Base-by-base conservation (phyloP, 2,329 filamentous ascomycete species). In the Daldinia eschscholtzii region DNA sequence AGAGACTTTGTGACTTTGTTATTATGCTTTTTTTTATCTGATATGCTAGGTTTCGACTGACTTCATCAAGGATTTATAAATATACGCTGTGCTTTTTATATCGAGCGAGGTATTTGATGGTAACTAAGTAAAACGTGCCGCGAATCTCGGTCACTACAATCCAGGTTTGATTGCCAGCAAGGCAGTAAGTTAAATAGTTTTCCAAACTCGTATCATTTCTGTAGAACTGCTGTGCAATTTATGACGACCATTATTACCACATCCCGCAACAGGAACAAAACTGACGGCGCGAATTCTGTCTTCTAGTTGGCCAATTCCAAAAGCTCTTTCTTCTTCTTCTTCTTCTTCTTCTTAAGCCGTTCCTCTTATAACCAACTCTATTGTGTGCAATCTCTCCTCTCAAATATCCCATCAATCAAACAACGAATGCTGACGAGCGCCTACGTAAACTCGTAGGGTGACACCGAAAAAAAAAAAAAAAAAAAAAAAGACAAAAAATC, bases 61-160 rank as follows among this genome's bases (percentile, higher is more conserved):
- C 26, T 33, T 52, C 7, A 28, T 26, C 7, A 2, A 12, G 6
- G 4, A 18, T 15, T 7, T 52, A 18, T 13, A 26, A 52, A 52
- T 52, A 52, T 28, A n/a, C 26, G 26, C 15, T 33, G 46, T 33
- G 26, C 46, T 42, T 20, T 52, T 50, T 48, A 23, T 48, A 48
- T 26, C 20, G 13, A 28, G 23, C 23, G 2, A 13, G n/a, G 26
- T 6, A 9, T 3, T 30, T 12, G 46, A 30, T n/a, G 30, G 15
- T 30, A 30, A 30, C 5, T 4, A 33, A 30, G 15, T 18, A 46
- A 46, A 26, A 13, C 26, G 15, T n/a, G 26, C n/a, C 5, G 26
- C 13, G 1, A 7, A 30, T 28, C 15, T 30, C 6, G 15, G 6
- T 35, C 7, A 35, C 10, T 7, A 35, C 9, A 2, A 35, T 9